Conservation (phyloP, 2,329 filamentous ascomycete species). For the Parafenestella ontariensis region DNA sequence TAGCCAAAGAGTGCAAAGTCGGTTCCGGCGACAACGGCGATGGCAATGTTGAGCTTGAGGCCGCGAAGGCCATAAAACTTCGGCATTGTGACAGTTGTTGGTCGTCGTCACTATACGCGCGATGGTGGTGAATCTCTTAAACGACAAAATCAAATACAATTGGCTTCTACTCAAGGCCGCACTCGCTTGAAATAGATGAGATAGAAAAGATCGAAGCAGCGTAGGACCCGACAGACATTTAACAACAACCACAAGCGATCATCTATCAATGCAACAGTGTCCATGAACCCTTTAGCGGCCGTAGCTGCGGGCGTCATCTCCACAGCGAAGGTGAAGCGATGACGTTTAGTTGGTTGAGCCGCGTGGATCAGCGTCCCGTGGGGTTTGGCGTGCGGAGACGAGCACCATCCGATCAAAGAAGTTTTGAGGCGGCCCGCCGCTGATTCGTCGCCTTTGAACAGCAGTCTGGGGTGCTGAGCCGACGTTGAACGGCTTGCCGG, state of each 20-base stretch:
- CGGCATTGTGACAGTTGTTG: conserved; percentile 21
- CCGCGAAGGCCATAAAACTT: conserved; percentile 72
- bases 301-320: conserved; percentile 16
- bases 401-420: conserved; percentile 4
- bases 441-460: neutral
- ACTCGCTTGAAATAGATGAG: neutral
- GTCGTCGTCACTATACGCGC: neutral
- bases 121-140: neutral
- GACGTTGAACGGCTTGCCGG: neutral
- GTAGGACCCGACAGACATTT: neutral
- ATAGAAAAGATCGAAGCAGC: neutral
- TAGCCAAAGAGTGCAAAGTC: conserved; percentile 71
- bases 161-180: neutral
- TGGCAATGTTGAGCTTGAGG: conserved; percentile 68
- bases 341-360: conserved; percentile 22
- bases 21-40: conserved; percentile 74
- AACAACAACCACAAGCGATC: conserved; percentile 4
- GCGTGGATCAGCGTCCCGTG: conserved; percentile 15
- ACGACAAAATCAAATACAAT: neutral
- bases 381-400: conserved; percentile 25
- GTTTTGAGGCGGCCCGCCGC: neutral
- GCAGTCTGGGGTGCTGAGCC: neutral
- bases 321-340: conserved; percentile 13
- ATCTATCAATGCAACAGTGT: conserved; percentile 11
- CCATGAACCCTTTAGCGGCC: conserved; percentile 13